Evolutionary conservation across 306 rosid species (phyloP), one percentile per base, ranked within the genome.

Genomic region (Rosa persica): DNA sequence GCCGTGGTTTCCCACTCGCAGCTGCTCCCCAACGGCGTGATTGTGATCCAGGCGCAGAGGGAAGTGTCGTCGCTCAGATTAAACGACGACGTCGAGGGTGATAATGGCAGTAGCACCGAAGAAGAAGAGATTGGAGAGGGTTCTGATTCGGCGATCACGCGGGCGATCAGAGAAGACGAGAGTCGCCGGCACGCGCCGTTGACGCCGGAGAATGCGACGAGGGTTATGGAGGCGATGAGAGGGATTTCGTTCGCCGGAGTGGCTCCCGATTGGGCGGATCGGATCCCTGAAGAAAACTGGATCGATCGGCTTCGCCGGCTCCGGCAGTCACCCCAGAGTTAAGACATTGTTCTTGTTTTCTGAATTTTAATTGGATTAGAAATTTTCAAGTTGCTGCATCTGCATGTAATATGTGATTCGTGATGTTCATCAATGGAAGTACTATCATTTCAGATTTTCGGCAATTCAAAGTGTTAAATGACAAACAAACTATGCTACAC

Each of bases 141-240:
- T 54, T 75, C 89, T 8, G 91, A 90, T 60, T 73, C 75, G 64
- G 92, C 81, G 80, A 77, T 86, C n/a, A 73, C 74, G 77, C 89
- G 90, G 52, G 95, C 99, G 57, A 68, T 93, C 67, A 82, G 85
- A 27, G 98, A 91, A 72, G 96, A 91, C 72, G 98, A 96, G 83
- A 84, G 71, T 43, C 84, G 96, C 34, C 81, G 99, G 73, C 86
- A 82, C 22, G 91, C 90, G 27, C 96, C 96, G 78, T 73, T 95
- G 80, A 76, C 93, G 79, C 83, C 78, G 75, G 99, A 93, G 86
- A 95, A 89, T 61, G 86, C 98, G 54, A 73, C 80, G 60, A 89
- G 97, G 57, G 93, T 95, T 23, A 87, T 86, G 90, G 97, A 91
- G 67, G 98, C 96, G 30, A 95, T 95, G 98, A 95, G 94, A 8